Base-by-base conservation (phyloP, 441 rosid genomes). In the Croton setiger region DNA sequence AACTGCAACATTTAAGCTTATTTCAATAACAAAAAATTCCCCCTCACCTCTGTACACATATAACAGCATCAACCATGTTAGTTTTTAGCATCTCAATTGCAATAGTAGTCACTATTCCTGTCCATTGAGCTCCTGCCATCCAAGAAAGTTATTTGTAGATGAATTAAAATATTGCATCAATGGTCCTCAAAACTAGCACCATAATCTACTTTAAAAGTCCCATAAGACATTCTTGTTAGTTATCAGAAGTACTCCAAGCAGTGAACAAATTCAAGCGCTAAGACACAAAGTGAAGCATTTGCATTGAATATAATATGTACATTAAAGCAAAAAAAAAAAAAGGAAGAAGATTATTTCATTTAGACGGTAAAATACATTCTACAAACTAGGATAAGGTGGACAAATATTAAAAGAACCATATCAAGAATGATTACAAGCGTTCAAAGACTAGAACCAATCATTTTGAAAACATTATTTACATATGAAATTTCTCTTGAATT, bases 111-210 rank as follows among this genome's bases (percentile, higher is more conserved):
- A 93, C 97, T 72, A 93, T 86, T 27, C 98, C 98, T 4, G 97
- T 93, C 98, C 98, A 93, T 67, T 93, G 98, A 64, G 97, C 98
- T 76, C 98, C 98, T 93, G 80, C 45, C 55, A 68, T 49, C 56
- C 64, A 60, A 71, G 63, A 62, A 56, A 68, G 59, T 65, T 48
- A 54, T 48, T 61, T 56, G 9, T 18, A 63, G 21, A 59, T 66
- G 74, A 39, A 66, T 48, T 66, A 72, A 72, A 75, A 51, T 62
- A 51, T 31, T 59, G 68, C 45, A 69, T 47, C 35, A 41, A 61
- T 48, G 44, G 64, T 21, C 36, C 59, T 43, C 45, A 61, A 60
- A 69, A n/a, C 13, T 60, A 3, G 18, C 27, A 27, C 4, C 18
- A 39, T 23, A 9, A 41, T 21, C 18, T 39, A 27, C 43, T 55